phyloP scores from a whole-genome alignment of 2,329 filamentous ascomycete genomes.

The Tetracladium maxilliforme region DNA sequence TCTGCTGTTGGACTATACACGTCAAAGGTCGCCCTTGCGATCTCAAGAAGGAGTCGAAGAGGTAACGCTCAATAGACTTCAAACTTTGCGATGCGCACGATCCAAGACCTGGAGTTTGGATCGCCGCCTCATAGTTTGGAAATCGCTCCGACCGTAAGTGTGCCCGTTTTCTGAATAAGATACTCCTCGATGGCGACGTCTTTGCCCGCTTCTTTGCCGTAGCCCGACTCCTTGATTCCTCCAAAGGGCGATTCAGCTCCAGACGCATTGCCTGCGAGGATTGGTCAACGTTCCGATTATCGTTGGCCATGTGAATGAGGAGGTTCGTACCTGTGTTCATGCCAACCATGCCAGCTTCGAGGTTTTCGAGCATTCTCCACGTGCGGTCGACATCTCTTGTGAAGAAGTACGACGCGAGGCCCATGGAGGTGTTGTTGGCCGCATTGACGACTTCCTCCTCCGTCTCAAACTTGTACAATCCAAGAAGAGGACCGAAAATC shows the following conservation, averaged over 20 bases:
- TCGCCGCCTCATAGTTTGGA: too few species aligned
- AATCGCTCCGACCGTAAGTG: too few species aligned
- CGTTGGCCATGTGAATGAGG: background rate
- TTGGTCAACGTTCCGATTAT: conserved; percentile 1
- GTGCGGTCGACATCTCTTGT: conserved; percentile 52
- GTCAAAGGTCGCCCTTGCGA: too few species aligned
- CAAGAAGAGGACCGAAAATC: conserved; percentile 49
- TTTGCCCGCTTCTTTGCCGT: conserved; percentile 53
- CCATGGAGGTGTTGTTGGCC: conserved; percentile 48
- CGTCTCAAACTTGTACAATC: conserved; percentile 48
- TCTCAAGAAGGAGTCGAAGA: too few species aligned
- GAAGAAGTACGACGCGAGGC: conserved; percentile 52
- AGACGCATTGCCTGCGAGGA: conserved; percentile 36
- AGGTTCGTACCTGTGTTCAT: conserved; percentile 36
- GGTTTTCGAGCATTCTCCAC: conserved; percentile 50
- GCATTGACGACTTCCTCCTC: conserved; percentile 46
- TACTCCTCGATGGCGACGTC: conserved; percentile 50
- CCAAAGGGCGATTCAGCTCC: conserved; percentile 53
- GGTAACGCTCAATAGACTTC: too few species aligned
- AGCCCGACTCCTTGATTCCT: conserved; percentile 53
- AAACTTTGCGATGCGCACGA: too few species aligned
- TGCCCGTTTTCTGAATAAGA: conserved; percentile 49
- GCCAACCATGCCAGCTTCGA: conserved; percentile 58
- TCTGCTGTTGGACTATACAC: too few species aligned
- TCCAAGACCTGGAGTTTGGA: too few species aligned